phyloP scores from a whole-genome alignment of 164 flowering plant species.

The Macadamia integrifolia region DNA sequence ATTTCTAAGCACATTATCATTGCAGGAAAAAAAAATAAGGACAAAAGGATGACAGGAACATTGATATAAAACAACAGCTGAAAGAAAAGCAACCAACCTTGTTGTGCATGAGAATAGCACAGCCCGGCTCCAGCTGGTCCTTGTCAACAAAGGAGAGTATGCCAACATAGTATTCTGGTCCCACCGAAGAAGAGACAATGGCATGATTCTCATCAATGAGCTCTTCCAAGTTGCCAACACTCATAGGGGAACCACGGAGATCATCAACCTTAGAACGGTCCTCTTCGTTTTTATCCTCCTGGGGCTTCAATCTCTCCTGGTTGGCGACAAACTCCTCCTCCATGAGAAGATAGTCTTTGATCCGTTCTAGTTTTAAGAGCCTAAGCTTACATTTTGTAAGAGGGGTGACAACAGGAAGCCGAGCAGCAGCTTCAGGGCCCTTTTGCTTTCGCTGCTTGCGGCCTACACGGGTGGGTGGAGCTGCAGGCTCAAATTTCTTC shows the following conservation, averaged over 20 bases:
- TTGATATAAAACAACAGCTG: too few relatives aligned
- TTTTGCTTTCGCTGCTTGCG: slow-evolving; percentile 1
- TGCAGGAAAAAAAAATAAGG: too few relatives aligned
- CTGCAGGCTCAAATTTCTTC: neutral
- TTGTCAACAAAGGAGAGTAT: neutral
- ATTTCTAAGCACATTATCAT: too few relatives aligned
- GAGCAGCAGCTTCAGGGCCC: neutral
- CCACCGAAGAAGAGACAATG: neutral
- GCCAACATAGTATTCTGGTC: neutral
- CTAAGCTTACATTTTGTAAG: neutral
- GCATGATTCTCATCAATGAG: neutral
- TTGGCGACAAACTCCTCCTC: neutral
- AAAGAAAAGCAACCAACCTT: neutral
- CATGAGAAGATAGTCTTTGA: neutral
- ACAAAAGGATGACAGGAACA: too few relatives aligned
- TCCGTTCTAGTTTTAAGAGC: neutral
- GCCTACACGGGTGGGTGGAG: neutral
- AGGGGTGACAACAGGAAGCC: neutral
- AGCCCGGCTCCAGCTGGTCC: neutral
- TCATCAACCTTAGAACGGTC: neutral
- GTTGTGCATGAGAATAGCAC: neutral
- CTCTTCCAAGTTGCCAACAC: neutral
- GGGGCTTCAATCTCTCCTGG: slow-evolving; percentile 2
- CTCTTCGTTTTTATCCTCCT: neutral
- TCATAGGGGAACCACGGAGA: neutral